phyloP scores from a whole-genome alignment of 2,329 filamentous ascomycete genomes.

The Cladophialophora chaetospira region DNA sequence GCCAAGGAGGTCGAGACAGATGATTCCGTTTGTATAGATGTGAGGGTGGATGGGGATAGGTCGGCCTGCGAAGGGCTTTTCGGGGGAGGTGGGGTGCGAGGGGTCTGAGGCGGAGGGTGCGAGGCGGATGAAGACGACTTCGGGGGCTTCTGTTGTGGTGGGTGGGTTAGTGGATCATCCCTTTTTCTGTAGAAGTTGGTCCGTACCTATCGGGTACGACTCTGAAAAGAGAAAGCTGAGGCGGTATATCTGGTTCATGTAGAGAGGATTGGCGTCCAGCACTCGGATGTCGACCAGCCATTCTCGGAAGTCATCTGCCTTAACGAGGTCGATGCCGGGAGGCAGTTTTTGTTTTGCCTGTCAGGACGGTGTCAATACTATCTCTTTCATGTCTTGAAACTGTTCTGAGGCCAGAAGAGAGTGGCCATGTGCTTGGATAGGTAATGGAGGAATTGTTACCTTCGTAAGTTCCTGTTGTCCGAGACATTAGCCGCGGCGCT shows the following conservation, averaged over 20 bases:
- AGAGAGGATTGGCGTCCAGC: slow-evolving; percentile 86
- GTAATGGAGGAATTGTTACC: slow-evolving; percentile 40
- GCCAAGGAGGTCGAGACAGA: slow-evolving; percentile 91
- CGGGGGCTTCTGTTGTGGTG: slow-evolving; percentile 72
- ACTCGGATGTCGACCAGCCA: slow-evolving; percentile 93
- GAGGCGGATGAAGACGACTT: slow-evolving; percentile 80
- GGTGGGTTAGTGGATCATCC: background rate
- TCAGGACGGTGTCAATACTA: background rate
- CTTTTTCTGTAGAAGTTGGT: background rate
- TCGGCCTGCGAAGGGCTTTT: slow-evolving; percentile 44
- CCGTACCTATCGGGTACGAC: slow-evolving; percentile 84
- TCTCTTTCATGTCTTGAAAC: too few species aligned
- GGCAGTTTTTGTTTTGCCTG: slow-evolving; percentile 54
- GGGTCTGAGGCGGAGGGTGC: slow-evolving; percentile 45
- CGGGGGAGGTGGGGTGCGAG: slow-evolving; percentile 16
- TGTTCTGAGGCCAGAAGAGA: background rate
- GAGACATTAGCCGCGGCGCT: too few species aligned
- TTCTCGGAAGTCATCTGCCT: slow-evolving; percentile 79
- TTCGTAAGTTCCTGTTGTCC: slow-evolving; percentile 56
- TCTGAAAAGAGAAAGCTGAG: slow-evolving; percentile 83
- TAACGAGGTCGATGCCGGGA: slow-evolving; percentile 74
- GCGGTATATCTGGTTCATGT: slow-evolving; percentile 75
- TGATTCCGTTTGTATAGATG: slow-evolving; percentile 98
- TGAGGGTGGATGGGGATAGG: slow-evolving; percentile 92
- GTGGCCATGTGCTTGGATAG: background rate